These are phyloP conservation scores for Brassica cretica DNA, from an alignment of 345 rosid species.

Conservation along the genomic window DNA sequence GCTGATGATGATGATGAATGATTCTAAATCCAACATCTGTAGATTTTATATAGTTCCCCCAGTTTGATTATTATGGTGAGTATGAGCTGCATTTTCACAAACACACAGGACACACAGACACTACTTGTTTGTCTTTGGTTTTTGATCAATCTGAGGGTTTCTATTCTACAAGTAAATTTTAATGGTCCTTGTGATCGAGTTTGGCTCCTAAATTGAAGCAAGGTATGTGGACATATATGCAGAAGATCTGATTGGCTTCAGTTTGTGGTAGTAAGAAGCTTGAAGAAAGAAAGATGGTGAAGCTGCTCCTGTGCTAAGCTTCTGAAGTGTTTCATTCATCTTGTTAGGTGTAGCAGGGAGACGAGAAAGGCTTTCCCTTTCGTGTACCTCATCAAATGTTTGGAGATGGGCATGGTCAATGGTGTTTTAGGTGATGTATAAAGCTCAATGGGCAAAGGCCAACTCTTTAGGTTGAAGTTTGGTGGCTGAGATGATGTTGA, in stretches of 20 bases:
- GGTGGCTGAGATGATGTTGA: conserved; percentile 37
- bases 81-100: conserved; percentile 23
- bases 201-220: background rate
- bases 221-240: background rate
- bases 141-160: conserved; percentile 1
- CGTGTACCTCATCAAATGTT: background rate
- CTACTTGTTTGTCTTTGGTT: conserved; percentile 16
- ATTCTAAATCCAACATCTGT: conserved; percentile 12
- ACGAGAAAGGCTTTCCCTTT: conserved; percentile 18
- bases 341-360: conserved; percentile 14
- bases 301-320: background rate
- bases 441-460: conserved; percentile 25
- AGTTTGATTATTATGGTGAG: conserved; percentile 9
- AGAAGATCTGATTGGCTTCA: background rate
- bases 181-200: background rate
- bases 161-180: background rate
- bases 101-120: conserved; percentile 2
- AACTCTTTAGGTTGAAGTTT: conserved; percentile 35
- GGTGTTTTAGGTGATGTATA: conserved; percentile 17
- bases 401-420: conserved; percentile 11
- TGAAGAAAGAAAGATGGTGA: conserved; percentile 11
- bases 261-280: background rate
- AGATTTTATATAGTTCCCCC: conserved; percentile 19
- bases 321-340: background rate
- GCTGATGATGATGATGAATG: conserved; percentile 21